phyloP scores from a whole-genome alignment of 2,329 filamentous ascomycete species.

The Aspergillus flavus region DNA sequence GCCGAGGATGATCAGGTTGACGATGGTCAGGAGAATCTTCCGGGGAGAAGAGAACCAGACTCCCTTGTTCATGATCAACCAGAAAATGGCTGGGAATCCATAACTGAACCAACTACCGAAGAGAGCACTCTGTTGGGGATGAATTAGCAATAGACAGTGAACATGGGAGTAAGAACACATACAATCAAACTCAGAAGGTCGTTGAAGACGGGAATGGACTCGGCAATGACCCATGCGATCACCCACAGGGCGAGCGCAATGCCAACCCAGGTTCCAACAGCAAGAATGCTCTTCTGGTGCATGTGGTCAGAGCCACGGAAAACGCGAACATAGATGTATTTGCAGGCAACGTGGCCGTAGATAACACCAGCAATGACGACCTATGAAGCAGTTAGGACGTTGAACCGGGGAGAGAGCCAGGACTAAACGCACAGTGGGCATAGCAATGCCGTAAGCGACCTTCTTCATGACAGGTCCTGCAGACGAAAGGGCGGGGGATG shows the following conservation, averaged over 20 bases:
- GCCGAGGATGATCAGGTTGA: slow-evolving; percentile 47
- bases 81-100: slow-evolving; percentile 49
- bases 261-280: slow-evolving; percentile 60
- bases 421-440: slow-evolving; percentile 55
- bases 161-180: slow-evolving; percentile 13
- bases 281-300: slow-evolving; percentile 50
- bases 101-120: slow-evolving; percentile 70
- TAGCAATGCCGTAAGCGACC: slow-evolving; percentile 67
- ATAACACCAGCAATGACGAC: slow-evolving; percentile 72
- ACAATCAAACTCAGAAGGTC: slow-evolving; percentile 64
- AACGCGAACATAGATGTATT: slow-evolving; percentile 66
- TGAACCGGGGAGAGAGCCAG: too few relatives aligned
- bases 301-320: slow-evolving; percentile 62
- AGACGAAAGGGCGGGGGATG: slow-evolving; percentile 67
- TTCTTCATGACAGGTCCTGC: slow-evolving; percentile 60
- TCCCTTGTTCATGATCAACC: slow-evolving; percentile 52
- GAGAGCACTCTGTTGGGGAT: slow-evolving; percentile 47
- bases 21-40: slow-evolving; percentile 47
- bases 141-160: slow-evolving; percentile 15
- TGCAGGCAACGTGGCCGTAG: slow-evolving; percentile 66
- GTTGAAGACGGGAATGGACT: slow-evolving; percentile 70
- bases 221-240: slow-evolving; percentile 67
- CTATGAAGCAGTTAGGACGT: slow-evolving; percentile 18
- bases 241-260: slow-evolving; percentile 61
- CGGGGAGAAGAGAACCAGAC: slow-evolving; percentile 40